Percentiles rank a stretch among this genome's conserved stretches.
Conservation (phyloP, 768 basidiomycete species). For the Hygrophorus pudorinus region DNA sequence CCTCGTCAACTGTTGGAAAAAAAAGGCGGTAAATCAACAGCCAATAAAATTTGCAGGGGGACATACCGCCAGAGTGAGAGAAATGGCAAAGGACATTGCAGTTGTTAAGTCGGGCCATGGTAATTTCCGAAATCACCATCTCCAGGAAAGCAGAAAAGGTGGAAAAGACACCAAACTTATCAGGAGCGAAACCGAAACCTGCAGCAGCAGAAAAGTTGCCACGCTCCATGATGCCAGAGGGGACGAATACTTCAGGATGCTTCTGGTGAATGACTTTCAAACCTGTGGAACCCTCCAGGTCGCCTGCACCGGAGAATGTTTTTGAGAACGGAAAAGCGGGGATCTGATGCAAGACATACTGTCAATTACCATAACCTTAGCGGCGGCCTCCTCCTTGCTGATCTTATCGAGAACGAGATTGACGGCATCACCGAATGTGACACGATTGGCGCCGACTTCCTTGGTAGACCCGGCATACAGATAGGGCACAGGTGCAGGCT, state of each 20-base stretch:
- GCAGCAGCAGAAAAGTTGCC: constrained; percentile 79
- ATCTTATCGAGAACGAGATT: constrained; percentile 66
- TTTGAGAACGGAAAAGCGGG: not conserved
- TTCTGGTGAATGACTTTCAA: constrained; percentile 83
- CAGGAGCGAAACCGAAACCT: constrained; percentile 74
- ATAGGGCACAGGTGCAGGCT: constrained; percentile 45
- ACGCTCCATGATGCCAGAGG: constrained; percentile 83
- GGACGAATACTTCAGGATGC: constrained; percentile 79
- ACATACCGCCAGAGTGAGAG: constrained; percentile 75
- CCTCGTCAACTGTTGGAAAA: constrained; percentile 64
- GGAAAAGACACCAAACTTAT: constrained; percentile 83
- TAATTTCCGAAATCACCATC: constrained; percentile 83
- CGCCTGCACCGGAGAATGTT: constrained; percentile 32
- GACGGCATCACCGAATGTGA: constrained; percentile 80
- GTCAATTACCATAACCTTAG: constrained; percentile 83
- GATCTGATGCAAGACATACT: constrained; percentile 33
- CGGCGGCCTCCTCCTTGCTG: constrained; percentile 64
- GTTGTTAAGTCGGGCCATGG: constrained; percentile 87
- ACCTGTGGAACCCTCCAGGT: constrained; percentile 85
- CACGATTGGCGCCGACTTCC: constrained; percentile 72
- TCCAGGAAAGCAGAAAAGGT: constrained; percentile 90
- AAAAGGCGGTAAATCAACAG: constrained; percentile 5
- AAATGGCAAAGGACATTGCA: constrained; percentile 86
- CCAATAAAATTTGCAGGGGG: not conserved
- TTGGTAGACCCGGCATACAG: constrained; percentile 62